These are phyloP conservation scores for Ophiostoma piceae DNA, from an alignment of 2,329 filamentous ascomycete genomes.

Conservation along the genomic window DNA sequence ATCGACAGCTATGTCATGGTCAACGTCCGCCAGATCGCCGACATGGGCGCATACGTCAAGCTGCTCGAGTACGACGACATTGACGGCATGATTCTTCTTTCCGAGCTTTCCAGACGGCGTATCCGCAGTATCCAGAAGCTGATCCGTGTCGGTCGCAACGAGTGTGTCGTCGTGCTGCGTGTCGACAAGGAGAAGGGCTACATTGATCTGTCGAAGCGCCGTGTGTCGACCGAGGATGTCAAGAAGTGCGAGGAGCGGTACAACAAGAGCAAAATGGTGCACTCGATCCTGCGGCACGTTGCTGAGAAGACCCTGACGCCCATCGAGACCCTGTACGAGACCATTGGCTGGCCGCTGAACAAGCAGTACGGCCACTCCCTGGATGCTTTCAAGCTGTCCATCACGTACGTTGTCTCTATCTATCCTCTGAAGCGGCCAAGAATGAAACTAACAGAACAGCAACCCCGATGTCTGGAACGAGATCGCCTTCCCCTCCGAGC, in stretches of 20 bases:
- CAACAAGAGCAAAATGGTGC: constrained; percentile 99
- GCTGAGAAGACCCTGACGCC: constrained; percentile 92
- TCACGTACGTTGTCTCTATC: constrained; percentile 62
- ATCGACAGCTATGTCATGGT: constrained; percentile 99
- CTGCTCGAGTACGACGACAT: constrained; percentile 99
- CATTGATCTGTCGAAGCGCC: constrained; percentile 97
- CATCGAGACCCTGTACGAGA: constrained; percentile 92
- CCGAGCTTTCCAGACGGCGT: constrained; percentile 94
- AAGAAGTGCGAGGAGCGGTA: constrained; percentile 98
- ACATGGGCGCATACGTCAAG: constrained; percentile 99
- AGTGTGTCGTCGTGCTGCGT: constrained; percentile 96
- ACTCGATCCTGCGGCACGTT: constrained; percentile 98
- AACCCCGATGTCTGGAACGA: constrained; percentile 97
- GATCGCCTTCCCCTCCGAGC: constrained; percentile 78
- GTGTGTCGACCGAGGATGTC: constrained; percentile 95
- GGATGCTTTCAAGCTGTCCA: constrained; percentile 97
- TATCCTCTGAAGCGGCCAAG: neutral
- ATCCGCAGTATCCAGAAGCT: constrained; percentile 99
- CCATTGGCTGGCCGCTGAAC: constrained; percentile 94
- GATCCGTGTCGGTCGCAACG: constrained; percentile 94
- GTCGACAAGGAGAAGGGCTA: constrained; percentile 99
- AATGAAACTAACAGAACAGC: constrained; percentile 38
- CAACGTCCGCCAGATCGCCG: constrained; percentile 89
- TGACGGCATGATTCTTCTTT: constrained; percentile 99
- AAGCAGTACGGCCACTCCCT: constrained; percentile 95